These are phyloP conservation scores for Candida pseudoviswanathii DNA, from an alignment of 1,139 yeast genomes.

Conservation along the genomic window DNA sequence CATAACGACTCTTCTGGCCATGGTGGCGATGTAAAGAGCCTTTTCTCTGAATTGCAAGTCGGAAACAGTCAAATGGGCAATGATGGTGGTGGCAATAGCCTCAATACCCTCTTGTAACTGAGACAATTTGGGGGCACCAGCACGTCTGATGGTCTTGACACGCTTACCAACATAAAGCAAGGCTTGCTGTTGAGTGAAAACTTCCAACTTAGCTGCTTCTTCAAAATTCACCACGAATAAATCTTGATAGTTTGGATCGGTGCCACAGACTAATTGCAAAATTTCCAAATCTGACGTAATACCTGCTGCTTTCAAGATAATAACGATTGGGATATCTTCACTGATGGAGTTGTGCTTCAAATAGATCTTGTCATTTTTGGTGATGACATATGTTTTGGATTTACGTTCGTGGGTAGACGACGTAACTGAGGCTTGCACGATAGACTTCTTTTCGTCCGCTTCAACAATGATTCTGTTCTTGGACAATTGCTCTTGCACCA, in stretches of 20 bases:
- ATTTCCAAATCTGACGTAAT: constrained; percentile 90
- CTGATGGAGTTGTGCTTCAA: constrained; percentile 92
- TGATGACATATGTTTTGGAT: constrained; percentile 92
- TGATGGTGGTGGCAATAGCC: constrained; percentile 93
- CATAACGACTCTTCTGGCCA: constrained; percentile 96
- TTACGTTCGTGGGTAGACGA: constrained; percentile 98
- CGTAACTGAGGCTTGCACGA: constrained; percentile 96
- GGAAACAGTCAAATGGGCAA: constrained; percentile 89
- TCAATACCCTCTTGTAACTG: constrained; percentile 93
- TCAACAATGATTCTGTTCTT: constrained; percentile 98
- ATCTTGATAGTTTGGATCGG: constrained; percentile 85
- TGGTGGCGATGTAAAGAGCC: constrained; percentile 90
- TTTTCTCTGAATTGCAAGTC: constrained; percentile 91
- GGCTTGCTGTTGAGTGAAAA: constrained; percentile 93
- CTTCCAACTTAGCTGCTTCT: constrained; percentile 84
- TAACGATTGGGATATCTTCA: constrained; percentile 94
- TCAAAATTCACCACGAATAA: constrained; percentile 90
- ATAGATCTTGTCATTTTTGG: constrained; percentile 86
- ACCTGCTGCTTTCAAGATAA: constrained; percentile 94
- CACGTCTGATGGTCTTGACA: constrained; percentile 89
- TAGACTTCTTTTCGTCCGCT: constrained; percentile 90
- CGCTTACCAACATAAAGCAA: constrained; percentile 86
- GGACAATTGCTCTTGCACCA: constrained; percentile 94
- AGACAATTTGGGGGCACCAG: constrained; percentile 78
- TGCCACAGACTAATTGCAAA: constrained; percentile 91